These are phyloP conservation scores for Trichoderma sp. DNA, from an alignment of 2,329 filamentous ascomycete genomes.

Conservation along the genomic window DNA sequence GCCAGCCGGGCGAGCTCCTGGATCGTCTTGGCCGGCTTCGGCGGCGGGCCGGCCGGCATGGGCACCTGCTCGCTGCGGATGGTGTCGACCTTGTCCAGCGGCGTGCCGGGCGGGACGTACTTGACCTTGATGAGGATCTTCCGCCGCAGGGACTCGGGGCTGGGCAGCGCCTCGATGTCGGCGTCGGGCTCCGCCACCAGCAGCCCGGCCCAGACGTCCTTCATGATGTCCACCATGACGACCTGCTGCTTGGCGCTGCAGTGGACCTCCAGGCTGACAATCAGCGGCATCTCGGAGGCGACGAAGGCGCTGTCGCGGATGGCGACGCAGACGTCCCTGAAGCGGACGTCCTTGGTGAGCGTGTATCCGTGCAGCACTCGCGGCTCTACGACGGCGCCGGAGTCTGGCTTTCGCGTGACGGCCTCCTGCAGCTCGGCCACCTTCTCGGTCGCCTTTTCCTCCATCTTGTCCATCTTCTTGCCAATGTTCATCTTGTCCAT, in stretches of 20 bases:
- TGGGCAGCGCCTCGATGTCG: conserved; percentile 54
- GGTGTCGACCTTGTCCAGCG: conserved; percentile 31
- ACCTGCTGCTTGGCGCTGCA: conserved; percentile 76
- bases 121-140: conserved; percentile 88
- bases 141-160: conserved; percentile 64
- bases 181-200: conserved; percentile 57
- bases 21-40: conserved; percentile 63
- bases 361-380: conserved; percentile 86
- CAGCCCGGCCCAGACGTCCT: conserved; percentile 72
- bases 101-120: conserved; percentile 50
- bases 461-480: conserved; percentile 37
- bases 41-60: conserved; percentile 34
- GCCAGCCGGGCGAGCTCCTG: conserved; percentile 71
- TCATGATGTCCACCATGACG: conserved; percentile 90
- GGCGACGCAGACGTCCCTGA: conserved; percentile 78
- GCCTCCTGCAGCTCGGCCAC: conserved; percentile 5
- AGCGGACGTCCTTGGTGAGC: conserved; percentile 81
- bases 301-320: conserved; percentile 78
- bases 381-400: conserved; percentile 56
- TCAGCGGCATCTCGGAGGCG: conserved; percentile 74
- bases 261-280: conserved; percentile 92
- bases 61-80: conserved; percentile 38
- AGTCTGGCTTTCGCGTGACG: conserved; percentile 22
- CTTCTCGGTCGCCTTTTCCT: conserved; percentile 24
- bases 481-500: conserved; percentile 48